Base-by-base conservation (phyloP, 805 yeast species). In the Danielia oregonensis region DNA sequence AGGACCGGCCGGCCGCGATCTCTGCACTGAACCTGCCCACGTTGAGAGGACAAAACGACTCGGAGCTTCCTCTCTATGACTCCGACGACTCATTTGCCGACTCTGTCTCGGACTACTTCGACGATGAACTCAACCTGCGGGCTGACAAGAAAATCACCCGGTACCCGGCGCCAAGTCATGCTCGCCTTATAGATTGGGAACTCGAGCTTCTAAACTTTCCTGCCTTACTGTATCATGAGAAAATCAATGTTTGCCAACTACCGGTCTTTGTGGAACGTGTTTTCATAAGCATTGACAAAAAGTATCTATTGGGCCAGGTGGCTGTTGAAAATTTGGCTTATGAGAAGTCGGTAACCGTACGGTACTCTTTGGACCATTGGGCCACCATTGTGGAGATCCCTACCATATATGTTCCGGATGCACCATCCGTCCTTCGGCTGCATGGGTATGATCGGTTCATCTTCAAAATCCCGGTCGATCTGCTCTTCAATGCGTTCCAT, bases 301-400 rank as follows among this genome's bases (percentile, higher is more conserved):
- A 71, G 38, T 66, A 64, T 36, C 61, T 89, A 11, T 55, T 76
- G 32, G 97, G 96, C 2, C 79, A 79, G 34, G 67, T 89, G 29
- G 85, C 91, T 2, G 96, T 85, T 17, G 75, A 77, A 49, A 91
- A 89, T 61, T 35, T 86, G 4, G 68, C 82, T 8, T 89, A 68
- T 58, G 71, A 76, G 23, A 89, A 89, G 57, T 52, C 60, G 17
- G 82, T 91, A 13, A 72, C 76, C 11, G 72, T 85, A 11, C 69
- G 88, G 35, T 89, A 86, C 60, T 77, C 96, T 0, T 66, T 79
- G 43, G 87, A 91, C 55, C 62, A 70, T 49, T 89, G 97, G 97
- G 64, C 63, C 27, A 80, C 94, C 0, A 76, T 80, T 15, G 69
- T 78, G 26, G 91, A 84, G 52, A 73, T 82, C 21, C 78, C 77